Base-by-base conservation (phyloP, 345 rosid genomes). In the Euphorbia lathyris region DNA sequence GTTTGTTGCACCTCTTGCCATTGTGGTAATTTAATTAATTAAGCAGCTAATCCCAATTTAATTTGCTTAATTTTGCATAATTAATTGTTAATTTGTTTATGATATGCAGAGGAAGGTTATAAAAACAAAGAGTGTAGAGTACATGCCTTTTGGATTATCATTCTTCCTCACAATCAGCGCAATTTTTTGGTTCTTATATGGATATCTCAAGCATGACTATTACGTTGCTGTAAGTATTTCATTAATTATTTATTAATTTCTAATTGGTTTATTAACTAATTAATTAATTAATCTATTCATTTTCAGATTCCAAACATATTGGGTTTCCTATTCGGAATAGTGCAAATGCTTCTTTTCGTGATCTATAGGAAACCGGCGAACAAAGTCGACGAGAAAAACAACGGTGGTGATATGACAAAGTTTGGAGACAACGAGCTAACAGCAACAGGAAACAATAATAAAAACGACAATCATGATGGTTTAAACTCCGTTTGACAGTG, bases 131-230 rank as follows among this genome's bases (percentile, higher is more conserved):
- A 92, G 97, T 50, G 97, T 81, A 8, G 97, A 92, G 82, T 96
- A 63, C 78, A 90, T 90, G 98, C 96, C 96, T 3, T 83, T 90
- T 11, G 57, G 78, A 26, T 78, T 96, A 26, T 90, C 99, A 4
- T 61, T 88, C 71, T 92, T 86, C 79, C 93, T 96, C 58, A 90
- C 99, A 0, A 42, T 92, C 27, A 84, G 91, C 27, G 97, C 99
- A 17, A 85, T 90, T 70, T 80, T 86, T 83, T 96, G 99, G 99
- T 90, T 96, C 84, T 82, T 86, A 75, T 90, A 92, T 26, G 99
- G 99, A 0, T 83, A 85, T 75, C 79, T 89, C 17, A 75, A 67
- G 12, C 81, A 77, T 40, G 99, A 96, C 59, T 66, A 57, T 59
- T 87, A 81, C 76, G 76, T 96, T 38, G 94, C 96, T 3, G 99